Evolutionary conservation across 2,329 filamentous ascomycete species (phyloP).

Genomic region (Fusarium foetens): DNA sequence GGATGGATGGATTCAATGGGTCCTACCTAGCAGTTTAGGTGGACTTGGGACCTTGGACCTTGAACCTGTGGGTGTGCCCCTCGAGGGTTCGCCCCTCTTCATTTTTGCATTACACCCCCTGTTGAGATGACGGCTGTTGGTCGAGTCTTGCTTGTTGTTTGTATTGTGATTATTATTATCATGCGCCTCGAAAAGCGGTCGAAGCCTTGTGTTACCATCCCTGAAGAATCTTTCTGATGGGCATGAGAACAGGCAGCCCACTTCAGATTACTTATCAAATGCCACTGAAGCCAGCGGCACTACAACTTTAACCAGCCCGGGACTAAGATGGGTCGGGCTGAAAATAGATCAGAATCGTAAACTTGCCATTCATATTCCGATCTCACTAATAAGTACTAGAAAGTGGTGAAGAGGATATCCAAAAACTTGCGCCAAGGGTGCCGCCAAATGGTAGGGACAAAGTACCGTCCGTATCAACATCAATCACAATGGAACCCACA

Average conservation of each 20-base stretch:
- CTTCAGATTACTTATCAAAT: neutral
- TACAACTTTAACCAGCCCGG: neutral
- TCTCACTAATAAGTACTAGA: neutral
- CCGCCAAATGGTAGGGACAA: constrained; percentile 9
- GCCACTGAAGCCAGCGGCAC: neutral
- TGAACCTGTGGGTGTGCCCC: constrained; percentile 42
- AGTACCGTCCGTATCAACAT: constrained; percentile 9
- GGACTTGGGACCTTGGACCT: constrained; percentile 30
- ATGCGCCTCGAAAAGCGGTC: constrained; percentile 41
- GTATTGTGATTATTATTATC: constrained; percentile 34
- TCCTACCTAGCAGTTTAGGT: constrained; percentile 16
- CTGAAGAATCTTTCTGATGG: constrained; percentile 6
- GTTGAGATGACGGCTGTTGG: constrained; percentile 36
- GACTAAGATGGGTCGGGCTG: constrained; percentile 1
- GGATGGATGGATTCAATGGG: neutral
- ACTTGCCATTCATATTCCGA: neutral
- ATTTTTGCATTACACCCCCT: constrained; percentile 41
- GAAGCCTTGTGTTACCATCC: constrained; percentile 41
- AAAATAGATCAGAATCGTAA: constrained; percentile 1
- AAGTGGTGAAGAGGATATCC: neutral
- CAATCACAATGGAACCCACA: constrained; percentile 7
- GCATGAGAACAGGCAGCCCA: constrained; percentile 2
- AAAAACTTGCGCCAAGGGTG: neutral
- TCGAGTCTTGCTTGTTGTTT: constrained; percentile 35
- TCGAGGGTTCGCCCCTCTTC: constrained; percentile 29